These are phyloP conservation scores for Pyrus pyrifolia DNA, from an alignment of 306 rosid genomes.

Conservation along the genomic window DNA sequence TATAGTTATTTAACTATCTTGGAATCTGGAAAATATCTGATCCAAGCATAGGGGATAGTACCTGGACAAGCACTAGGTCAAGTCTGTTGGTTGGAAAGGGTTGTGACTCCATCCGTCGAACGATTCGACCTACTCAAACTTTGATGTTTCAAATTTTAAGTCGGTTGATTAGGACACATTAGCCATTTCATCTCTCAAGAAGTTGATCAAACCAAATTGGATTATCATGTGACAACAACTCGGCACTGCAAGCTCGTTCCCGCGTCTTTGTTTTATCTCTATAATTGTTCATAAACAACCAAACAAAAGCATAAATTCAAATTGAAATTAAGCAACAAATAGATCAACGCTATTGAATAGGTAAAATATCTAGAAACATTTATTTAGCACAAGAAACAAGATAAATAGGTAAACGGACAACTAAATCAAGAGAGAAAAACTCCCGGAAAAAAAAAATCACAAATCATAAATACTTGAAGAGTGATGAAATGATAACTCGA, in stretches of 20 bases:
- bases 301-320: not conserved
- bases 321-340: not conserved
- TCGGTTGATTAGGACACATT: fast-evolving
- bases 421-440: not conserved
- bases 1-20: not conserved
- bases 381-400: not conserved
- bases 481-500: not conserved
- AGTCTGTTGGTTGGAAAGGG: not conserved
- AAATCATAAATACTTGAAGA: not conserved
- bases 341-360: not conserved
- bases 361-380: not conserved
- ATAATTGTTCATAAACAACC: not conserved
- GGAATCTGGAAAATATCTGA: too few relatives aligned
- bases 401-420: too few relatives aligned
- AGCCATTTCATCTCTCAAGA: not conserved
- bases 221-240: not conserved
- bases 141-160: not conserved
- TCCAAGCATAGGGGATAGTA: not conserved
- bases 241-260: not conserved
- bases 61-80: not conserved
- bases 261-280: not conserved
- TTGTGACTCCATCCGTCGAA: not conserved
- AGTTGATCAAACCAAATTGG: not conserved
- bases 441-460: too few relatives aligned
- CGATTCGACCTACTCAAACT: not conserved